phyloP scores from a whole-genome alignment of 148 eudicot species.

The Arctostaphylos glauca region DNA sequence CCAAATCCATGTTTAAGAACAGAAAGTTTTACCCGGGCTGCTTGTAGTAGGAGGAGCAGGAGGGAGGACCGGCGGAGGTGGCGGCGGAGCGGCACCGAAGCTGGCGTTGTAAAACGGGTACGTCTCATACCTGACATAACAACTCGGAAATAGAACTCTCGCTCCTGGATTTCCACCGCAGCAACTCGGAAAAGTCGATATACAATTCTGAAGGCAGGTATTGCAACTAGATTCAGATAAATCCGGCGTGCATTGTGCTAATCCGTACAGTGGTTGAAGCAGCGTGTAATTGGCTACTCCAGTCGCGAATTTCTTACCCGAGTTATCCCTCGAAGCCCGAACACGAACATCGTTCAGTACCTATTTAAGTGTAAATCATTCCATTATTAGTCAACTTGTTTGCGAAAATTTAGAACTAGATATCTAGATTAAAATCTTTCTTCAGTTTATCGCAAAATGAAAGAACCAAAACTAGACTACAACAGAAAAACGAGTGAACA shows the following conservation, averaged over 20 bases:
- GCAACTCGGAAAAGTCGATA: slow-evolving; percentile 5
- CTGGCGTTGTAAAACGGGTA: neutral
- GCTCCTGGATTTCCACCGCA: slow-evolving; percentile 16
- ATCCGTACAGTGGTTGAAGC: slow-evolving; percentile 15
- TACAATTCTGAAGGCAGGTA: slow-evolving; percentile 17
- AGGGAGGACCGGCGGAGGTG: neutral
- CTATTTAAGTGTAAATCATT: neutral
- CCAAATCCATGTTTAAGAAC: neutral
- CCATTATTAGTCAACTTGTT: neutral
- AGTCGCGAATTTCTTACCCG: slow-evolving; percentile 23
- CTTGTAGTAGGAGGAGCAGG: neutral
- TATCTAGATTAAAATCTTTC: neutral
- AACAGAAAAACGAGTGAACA: no score
- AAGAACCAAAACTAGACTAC: neutral
- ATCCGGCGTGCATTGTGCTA: slow-evolving; percentile 47
- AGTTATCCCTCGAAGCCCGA: neutral
- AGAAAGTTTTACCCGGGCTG: neutral
- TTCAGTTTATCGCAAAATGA: no score
- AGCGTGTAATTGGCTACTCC: slow-evolving; percentile 11
- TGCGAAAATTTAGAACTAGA: neutral
- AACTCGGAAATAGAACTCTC: neutral
- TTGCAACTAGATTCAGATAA: slow-evolving; percentile 21
- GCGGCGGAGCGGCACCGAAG: neutral
- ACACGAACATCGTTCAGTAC: neutral
- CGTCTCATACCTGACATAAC: neutral